A percentile compares a stretch with the other conserved stretches of the same genome.
Conservation (phyloP, 2,329 filamentous ascomycete species). For the Botrytis cinerea region DNA sequence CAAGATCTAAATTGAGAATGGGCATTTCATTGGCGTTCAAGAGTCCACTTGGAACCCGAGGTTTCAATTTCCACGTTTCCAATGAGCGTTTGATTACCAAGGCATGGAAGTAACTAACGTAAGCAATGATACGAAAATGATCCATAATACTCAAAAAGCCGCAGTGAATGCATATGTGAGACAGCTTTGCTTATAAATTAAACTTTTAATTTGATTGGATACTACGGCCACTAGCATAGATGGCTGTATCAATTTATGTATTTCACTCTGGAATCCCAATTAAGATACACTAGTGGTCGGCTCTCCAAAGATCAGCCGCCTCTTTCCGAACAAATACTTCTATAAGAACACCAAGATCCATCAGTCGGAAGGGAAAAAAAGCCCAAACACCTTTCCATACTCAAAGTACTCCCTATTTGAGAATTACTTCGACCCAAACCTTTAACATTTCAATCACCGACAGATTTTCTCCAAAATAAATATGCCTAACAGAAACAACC, state of each 20-base stretch:
- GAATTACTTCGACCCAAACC: background rate
- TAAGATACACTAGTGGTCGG: background rate
- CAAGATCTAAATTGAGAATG: background rate
- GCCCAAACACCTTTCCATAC: background rate
- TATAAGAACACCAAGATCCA: background rate
- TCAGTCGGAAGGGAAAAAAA: background rate
- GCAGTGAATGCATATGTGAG: background rate
- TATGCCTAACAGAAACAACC: background rate
- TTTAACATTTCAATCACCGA: background rate
- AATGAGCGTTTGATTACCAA: background rate
- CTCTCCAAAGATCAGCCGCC: too few relatives aligned
- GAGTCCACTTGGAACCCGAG: background rate
- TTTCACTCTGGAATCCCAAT: background rate
- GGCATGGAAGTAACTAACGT: background rate
- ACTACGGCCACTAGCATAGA: background rate
- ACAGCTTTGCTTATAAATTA: background rate
- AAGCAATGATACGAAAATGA: background rate
- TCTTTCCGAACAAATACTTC: background rate
- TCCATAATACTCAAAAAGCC: background rate
- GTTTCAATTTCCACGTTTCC: background rate
- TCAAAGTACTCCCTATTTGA: background rate
- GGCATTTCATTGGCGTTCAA: background rate
- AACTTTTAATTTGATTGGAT: background rate
- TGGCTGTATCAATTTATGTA: background rate
- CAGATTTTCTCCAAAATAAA: background rate